Base-by-base conservation (phyloP, 805 yeast genomes). In the Monosporozyma unispora region DNA sequence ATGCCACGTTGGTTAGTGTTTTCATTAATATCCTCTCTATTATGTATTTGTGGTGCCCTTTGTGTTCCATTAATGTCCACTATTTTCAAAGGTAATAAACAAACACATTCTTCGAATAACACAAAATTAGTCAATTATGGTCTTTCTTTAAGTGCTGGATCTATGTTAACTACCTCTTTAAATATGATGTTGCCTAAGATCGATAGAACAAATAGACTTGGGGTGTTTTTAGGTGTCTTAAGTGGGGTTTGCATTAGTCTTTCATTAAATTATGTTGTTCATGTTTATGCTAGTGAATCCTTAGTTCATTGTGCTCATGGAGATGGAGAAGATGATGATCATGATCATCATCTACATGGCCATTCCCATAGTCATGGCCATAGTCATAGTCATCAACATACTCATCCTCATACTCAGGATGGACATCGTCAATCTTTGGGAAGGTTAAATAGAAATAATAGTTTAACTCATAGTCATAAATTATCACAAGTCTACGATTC, bases 271-370 rank as follows among this genome's bases (percentile, higher is more conserved):
- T 62, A 71, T 25, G 35, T 83, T 1, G 79, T 93, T 4, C 96
- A 90, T 64, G 64, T 79, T 33, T 65, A 81, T 47, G 87, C 97
- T 0, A 79, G 91, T 46, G 87, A 87, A 62, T 81, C 90, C 29
- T 77, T 90, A 31, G 85, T 90, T 0, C 96, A 89, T 61, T 89
- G 96, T 66, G 84, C 80, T 14, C 96, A 89, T 58, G 71, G 62
- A 14, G 65, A 62, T 12, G 65, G 51, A 9, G 57, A 51, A 11
- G 56, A 51, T 28, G 42, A 21, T 40, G 51, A 50, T 7, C 47
- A 52, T 45, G 42, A 27, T 28, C 47, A 43, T 27, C 39, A 12
- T 22, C 35, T n/a, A n/a, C n/a, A 50, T 29, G 21, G 10, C n/a
- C 31, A 27, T 6, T 42, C 6, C 6, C 39, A 28, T 25, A n/a